These are phyloP conservation scores for Phytophthora ohioensis DNA, from an alignment of 352 stramenopile genomes.

Conservation along the genomic window DNA sequence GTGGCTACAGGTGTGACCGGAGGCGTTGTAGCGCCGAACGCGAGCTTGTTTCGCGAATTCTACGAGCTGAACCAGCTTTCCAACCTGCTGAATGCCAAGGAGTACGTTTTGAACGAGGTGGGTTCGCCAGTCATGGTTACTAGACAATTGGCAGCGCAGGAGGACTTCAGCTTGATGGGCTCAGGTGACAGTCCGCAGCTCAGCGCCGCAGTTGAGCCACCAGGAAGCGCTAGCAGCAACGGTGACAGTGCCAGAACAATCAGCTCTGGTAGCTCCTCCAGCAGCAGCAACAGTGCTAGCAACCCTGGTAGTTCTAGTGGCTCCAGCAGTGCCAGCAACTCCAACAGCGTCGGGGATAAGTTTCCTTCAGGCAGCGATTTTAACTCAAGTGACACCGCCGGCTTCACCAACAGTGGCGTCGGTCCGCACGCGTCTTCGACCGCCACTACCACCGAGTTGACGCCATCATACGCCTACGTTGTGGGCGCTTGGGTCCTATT, in stretches of 20 bases:
- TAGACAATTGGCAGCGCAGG: constrained; percentile 24
- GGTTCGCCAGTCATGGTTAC: constrained; percentile 15
- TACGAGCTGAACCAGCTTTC: constrained; percentile 38
- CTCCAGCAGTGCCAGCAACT: constrained; percentile 16
- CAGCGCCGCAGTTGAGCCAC: constrained; percentile 11
- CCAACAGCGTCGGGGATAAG: constrained; percentile 23
- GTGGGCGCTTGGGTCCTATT: constrained; percentile 51
- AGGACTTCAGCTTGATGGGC: constrained; percentile 23
- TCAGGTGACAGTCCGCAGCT: constrained; percentile 13
- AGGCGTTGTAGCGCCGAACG: constrained; percentile 27
- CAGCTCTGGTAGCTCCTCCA: constrained; percentile 3
- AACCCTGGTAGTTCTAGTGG: constrained; percentile 1
- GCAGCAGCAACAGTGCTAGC: not conserved
- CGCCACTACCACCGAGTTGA: constrained; percentile 43
- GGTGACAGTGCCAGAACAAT: not conserved
- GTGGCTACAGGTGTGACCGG: not conserved
- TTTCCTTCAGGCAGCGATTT: constrained; percentile 21
- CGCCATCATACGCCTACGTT: constrained; percentile 48
- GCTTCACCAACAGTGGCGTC: constrained; percentile 31
- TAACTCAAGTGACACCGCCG: constrained; percentile 33
- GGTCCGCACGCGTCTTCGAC: constrained; percentile 42
- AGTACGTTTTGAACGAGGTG: constrained; percentile 15
- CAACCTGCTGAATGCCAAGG: constrained; percentile 27
- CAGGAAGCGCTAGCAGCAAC: constrained; percentile 10
- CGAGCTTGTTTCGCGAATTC: constrained; percentile 36